Evolutionary conservation across 2,329 filamentous ascomycete genomes (phyloP).

Genomic region (Trichoderma pleuroti): DNA sequence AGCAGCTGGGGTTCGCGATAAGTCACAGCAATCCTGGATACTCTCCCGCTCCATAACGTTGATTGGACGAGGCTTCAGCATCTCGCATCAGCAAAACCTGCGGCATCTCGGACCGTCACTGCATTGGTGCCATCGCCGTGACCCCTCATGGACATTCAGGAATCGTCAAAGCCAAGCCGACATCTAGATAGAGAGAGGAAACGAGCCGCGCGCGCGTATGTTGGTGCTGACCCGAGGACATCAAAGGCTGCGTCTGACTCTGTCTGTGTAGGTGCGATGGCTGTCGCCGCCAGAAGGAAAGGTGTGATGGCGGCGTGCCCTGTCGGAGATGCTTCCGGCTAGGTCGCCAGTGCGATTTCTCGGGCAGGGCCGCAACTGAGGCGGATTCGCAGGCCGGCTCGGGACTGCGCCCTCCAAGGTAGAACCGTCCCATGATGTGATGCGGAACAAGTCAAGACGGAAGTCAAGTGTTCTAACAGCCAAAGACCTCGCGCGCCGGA

Average conservation of each 20-base stretch:
- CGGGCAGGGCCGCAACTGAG: slow-evolving; percentile 28
- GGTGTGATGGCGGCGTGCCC: slow-evolving; percentile 53
- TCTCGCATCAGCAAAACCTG: not conserved
- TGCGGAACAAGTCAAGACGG: not conserved
- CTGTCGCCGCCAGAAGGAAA: slow-evolving; percentile 54
- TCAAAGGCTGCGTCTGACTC: not conserved
- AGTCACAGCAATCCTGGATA: not conserved
- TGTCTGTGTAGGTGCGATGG: slow-evolving; percentile 45
- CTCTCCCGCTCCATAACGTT: not conserved
- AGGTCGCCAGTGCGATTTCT: slow-evolving; percentile 37
- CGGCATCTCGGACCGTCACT: slow-evolving; percentile 8
- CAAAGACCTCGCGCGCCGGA: not conserved
- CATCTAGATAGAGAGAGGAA: slow-evolving; percentile 16
- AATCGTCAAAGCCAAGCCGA: slow-evolving; percentile 4
- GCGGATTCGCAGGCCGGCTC: not conserved
- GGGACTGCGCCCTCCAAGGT: slow-evolving; percentile 1
- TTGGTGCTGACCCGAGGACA: not conserved
- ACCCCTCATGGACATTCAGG: slow-evolving; percentile 12
- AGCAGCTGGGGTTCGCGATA: slow-evolving; percentile 4
- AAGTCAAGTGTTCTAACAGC: not conserved
- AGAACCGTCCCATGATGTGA: not conserved
- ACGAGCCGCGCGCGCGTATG: slow-evolving; percentile 15
- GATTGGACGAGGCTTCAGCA: slow-evolving; percentile 1
- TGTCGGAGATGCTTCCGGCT: slow-evolving; percentile 51
- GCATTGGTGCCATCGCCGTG: slow-evolving; percentile 6